A percentile compares a stretch with the other conserved stretches of the same genome.
Conservation (phyloP, 2,329 filamentous ascomycete genomes). For the Trichoderma sp. region DNA sequence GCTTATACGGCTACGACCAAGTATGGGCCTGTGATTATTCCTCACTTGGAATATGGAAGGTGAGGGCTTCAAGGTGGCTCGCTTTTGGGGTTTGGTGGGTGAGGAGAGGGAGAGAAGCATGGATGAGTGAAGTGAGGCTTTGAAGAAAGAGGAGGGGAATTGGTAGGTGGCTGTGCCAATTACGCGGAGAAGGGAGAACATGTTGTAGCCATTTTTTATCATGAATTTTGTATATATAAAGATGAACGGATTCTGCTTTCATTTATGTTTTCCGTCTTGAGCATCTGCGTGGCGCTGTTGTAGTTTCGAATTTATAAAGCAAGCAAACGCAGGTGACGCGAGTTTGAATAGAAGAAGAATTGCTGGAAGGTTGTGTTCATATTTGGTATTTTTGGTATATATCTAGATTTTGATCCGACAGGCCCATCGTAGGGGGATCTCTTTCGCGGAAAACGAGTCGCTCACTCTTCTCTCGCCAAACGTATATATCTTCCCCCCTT, state of each 20-base stretch:
- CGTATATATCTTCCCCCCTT: background rate
- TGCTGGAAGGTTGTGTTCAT: background rate
- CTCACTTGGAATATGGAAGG: constrained; percentile 74
- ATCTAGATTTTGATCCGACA: constrained; percentile 7
- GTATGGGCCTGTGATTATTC: constrained; percentile 95
- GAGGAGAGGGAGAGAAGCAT: background rate
- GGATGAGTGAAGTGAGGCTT: background rate
- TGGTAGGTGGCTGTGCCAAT: background rate
- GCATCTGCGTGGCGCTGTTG: background rate
- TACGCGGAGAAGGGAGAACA: background rate
- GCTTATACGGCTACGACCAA: constrained; percentile 82
- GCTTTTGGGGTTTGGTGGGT: no score
- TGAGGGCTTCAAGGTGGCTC: background rate
- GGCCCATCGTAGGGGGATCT: background rate
- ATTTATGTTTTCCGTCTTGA: background rate
- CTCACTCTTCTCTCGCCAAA: background rate
- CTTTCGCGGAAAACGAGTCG: background rate
- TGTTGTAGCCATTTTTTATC: background rate
- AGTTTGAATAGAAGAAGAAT: background rate
- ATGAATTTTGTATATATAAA: constrained; percentile 22
- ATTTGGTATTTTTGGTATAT: constrained; percentile 20
- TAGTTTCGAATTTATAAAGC: background rate
- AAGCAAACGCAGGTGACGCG: background rate
- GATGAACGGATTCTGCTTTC: background rate
- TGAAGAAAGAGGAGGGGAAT: background rate